A percentile compares a stretch with the other conserved stretches of the same genome.
phyloP scores from a whole-genome alignment of 768 basidiomycete species.

The Tylopilus sp. region DNA sequence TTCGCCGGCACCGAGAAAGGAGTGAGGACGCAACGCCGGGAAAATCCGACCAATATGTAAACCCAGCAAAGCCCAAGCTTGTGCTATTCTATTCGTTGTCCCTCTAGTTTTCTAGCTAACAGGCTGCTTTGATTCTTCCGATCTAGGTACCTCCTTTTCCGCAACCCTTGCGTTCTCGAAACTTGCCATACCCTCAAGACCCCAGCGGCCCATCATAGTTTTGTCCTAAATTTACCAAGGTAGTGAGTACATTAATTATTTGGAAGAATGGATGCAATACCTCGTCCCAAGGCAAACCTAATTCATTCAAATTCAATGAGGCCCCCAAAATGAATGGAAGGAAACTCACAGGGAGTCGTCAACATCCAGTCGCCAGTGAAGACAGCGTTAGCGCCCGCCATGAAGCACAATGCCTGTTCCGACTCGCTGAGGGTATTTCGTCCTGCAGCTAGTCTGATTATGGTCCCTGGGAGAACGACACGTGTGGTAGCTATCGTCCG shows the following conservation, averaged over 20 bases:
- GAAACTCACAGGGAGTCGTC: slow-evolving; percentile 84
- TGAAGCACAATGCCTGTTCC: slow-evolving; percentile 97
- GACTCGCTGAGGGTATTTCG: slow-evolving; percentile 84
- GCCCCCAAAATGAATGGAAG: neutral
- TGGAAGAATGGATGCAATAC: slow-evolving; percentile 35
- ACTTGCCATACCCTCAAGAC: slow-evolving; percentile 84
- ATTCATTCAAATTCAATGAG: slow-evolving; percentile 7
- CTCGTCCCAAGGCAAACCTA: slow-evolving; percentile 94
- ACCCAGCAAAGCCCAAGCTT: too few species aligned
- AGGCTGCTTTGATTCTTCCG: neutral
- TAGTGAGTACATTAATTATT: neutral
- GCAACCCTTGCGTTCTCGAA: slow-evolving; percentile 73
- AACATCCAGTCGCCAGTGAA: slow-evolving; percentile 99
- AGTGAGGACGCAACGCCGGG: slow-evolving; percentile 14
- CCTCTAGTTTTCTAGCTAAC: neutral
- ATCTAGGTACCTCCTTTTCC: slow-evolving; percentile 43
- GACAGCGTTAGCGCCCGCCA: slow-evolving; percentile 97
- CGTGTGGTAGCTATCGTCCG: slow-evolving; percentile 95
- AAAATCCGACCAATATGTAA: too few species aligned
- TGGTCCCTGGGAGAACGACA: slow-evolving; percentile 86
- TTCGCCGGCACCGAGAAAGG: neutral
- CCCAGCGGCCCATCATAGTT: slow-evolving; percentile 91
- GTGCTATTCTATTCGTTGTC: neutral
- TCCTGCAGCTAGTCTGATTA: slow-evolving; percentile 94
- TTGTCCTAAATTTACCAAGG: slow-evolving; percentile 59